These are phyloP conservation scores for Aspergillus cristatus DNA, from an alignment of 495 filamentous ascomycete genomes.

Conservation along the genomic window DNA sequence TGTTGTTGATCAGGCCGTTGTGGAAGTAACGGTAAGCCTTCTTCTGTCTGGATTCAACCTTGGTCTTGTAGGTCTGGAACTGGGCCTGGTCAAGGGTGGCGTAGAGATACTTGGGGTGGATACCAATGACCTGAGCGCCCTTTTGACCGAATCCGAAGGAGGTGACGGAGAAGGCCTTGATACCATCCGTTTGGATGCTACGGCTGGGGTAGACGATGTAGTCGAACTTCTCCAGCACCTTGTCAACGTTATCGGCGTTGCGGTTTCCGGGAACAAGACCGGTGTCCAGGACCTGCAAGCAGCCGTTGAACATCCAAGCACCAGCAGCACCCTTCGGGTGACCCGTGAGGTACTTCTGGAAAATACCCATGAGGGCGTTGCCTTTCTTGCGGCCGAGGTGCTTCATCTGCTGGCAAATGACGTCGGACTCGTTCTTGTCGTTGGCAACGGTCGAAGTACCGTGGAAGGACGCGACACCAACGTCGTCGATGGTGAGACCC, in stretches of 20 bases:
- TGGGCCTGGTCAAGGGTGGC: constrained; percentile 84
- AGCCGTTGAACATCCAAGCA: constrained; percentile 99
- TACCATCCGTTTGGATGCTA: constrained; percentile 91
- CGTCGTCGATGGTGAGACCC: constrained; percentile 95
- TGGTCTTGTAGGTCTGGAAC: constrained; percentile 71
- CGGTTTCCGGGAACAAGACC: constrained; percentile 94
- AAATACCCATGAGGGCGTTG: constrained; percentile 92
- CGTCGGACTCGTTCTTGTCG: constrained; percentile 98
- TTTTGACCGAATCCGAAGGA: constrained; percentile 99
- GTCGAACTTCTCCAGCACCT: constrained; percentile 93
- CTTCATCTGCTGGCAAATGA: constrained; percentile 91
- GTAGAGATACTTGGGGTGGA: constrained; percentile 93
- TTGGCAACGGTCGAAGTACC: constrained; percentile 97
- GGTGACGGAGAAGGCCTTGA: constrained; percentile 97
- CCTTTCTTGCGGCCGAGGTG: constrained; percentile 94
- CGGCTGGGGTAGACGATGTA: constrained; percentile 95
- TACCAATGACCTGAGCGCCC: constrained; percentile 93
- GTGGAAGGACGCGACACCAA: constrained; percentile 94
- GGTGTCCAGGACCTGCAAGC: constrained; percentile 85
- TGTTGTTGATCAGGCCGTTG: constrained; percentile 93
- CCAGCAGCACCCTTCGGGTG: constrained; percentile 99
- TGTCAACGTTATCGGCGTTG: constrained; percentile 96
- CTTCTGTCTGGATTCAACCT: constrained; percentile 89
- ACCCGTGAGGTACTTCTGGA: constrained; percentile 98
- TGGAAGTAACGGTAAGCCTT: constrained; percentile 98